Conservation (phyloP, 2,329 filamentous ascomycete species). For the Fusarium sublunatum region DNA sequence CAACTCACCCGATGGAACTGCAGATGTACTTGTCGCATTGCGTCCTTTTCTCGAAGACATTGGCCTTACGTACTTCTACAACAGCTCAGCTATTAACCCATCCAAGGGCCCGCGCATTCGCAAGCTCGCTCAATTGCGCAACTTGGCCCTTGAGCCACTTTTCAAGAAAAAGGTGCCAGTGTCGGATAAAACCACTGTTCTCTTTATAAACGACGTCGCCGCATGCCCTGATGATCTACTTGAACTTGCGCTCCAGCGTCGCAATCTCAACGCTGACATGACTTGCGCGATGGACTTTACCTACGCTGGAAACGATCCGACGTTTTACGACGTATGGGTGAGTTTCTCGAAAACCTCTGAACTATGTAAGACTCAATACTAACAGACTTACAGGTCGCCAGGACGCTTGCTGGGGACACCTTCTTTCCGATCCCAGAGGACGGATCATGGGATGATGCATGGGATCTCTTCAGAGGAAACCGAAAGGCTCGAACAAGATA, state of each 20-base stretch:
- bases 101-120: constrained; percentile 57
- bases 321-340: constrained; percentile 67
- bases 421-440: constrained; percentile 67
- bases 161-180: constrained; percentile 44
- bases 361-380: not conserved
- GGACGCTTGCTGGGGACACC: constrained; percentile 63
- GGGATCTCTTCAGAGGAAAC: constrained; percentile 66
- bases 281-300: constrained; percentile 70
- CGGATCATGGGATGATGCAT: constrained; percentile 61
- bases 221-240: constrained; percentile 66
- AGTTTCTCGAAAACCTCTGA: not conserved
- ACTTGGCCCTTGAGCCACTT: constrained; percentile 63
- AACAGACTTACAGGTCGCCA: constrained; percentile 54
- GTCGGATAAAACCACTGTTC: constrained; percentile 55
- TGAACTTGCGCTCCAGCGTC: constrained; percentile 64
- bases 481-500: constrained; percentile 51
- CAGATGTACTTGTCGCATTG: constrained; percentile 60
- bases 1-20: constrained; percentile 65
- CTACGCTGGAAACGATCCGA: constrained; percentile 56
- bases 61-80: constrained; percentile 57
- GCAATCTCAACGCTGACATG: constrained; percentile 62
- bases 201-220: constrained; percentile 67
- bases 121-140: constrained; percentile 62
- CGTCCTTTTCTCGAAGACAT: constrained; percentile 53
- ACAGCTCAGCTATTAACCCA: constrained; percentile 58